These are phyloP conservation scores for Monosporascus sp. DNA, from an alignment of 2,329 filamentous ascomycete genomes.

Conservation along the genomic window DNA sequence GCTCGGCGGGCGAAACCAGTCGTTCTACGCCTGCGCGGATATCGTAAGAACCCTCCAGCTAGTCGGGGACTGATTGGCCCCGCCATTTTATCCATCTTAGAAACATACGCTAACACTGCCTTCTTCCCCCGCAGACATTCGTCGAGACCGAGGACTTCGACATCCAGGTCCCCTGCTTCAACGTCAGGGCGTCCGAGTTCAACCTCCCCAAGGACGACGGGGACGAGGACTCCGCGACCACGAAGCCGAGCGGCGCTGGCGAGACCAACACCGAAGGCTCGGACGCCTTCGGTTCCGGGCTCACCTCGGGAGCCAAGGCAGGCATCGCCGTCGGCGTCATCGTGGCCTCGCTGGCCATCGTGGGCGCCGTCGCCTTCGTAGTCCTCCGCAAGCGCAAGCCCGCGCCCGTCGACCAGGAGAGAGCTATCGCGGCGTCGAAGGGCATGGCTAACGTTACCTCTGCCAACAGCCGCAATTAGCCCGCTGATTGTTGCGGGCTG, in stretches of 20 bases:
- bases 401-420: constrained; percentile 8
- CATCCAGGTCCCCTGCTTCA: constrained; percentile 31
- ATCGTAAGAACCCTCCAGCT: constrained; percentile 20
- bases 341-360: constrained; percentile 24
- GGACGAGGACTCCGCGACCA: constrained; percentile 14
- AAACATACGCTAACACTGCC: not conserved
- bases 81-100: not conserved
- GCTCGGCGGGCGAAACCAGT: constrained; percentile 27
- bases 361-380: constrained; percentile 23
- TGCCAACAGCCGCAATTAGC: constrained; percentile 8
- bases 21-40: constrained; percentile 34
- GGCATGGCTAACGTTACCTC: constrained; percentile 12
- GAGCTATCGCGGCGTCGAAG: constrained; percentile 3
- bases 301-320: constrained; percentile 29
- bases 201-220: constrained; percentile 8
- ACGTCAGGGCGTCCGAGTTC: constrained; percentile 29
- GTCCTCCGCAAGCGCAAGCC: constrained; percentile 19
- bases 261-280: not conserved
- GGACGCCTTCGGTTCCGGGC: constrained; percentile 15
- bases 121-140: constrained; percentile 23
- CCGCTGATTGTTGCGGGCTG: too few species aligned
- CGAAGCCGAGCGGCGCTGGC: constrained; percentile 8
- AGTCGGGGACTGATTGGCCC: too few species aligned
- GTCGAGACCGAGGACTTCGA: constrained; percentile 25
- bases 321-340: constrained; percentile 32